A percentile compares a stretch with the other conserved stretches of the same genome.
Conservation (phyloP, 441 rosid genomes). For the Aquilaria agallochum region DNA sequence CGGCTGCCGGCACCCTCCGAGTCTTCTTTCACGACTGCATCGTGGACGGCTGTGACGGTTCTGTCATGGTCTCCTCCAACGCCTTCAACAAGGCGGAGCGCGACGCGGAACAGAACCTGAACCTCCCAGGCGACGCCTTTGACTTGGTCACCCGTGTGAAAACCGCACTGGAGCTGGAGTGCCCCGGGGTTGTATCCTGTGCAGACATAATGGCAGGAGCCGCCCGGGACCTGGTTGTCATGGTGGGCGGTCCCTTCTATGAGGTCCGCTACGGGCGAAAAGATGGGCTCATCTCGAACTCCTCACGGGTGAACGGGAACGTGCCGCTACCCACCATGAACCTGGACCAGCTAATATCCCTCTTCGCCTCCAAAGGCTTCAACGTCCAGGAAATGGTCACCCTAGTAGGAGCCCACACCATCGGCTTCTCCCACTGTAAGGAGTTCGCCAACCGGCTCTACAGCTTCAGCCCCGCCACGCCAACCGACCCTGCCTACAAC, state of each 20-base stretch:
- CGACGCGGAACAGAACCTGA: constrained; percentile 57
- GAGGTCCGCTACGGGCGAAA: constrained; percentile 48
- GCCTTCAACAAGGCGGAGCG: constrained; percentile 61
- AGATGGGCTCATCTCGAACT: constrained; percentile 44
- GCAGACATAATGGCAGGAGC: constrained; percentile 64
- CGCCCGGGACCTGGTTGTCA: constrained; percentile 53
- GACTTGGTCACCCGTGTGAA: constrained; percentile 55
- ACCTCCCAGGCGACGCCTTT: constrained; percentile 77
- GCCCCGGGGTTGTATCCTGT: constrained; percentile 64
- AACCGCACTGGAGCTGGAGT: constrained; percentile 59
- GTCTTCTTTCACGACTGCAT: constrained; percentile 79
- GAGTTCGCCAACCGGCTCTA: constrained; percentile 45
- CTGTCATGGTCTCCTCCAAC: constrained; percentile 58
- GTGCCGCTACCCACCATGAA: constrained; percentile 42
- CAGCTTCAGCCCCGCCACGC: constrained; percentile 25
- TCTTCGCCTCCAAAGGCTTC: constrained; percentile 43
- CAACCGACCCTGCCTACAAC: constrained; percentile 29
- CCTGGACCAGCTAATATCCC: constrained; percentile 28
- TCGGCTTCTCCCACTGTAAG: constrained; percentile 77
- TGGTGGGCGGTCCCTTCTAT: constrained; percentile 67
- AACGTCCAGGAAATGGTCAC: constrained; percentile 57
- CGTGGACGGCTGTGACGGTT: constrained; percentile 69
- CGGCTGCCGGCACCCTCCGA: constrained; percentile 72
- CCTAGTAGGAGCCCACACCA: constrained; percentile 65
- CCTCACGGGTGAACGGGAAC: constrained; percentile 29